Percentiles rank a stretch among this genome's conserved stretches.
phyloP scores from a whole-genome alignment of 2,329 filamentous ascomycete species.

The Botryotinia calthae region DNA sequence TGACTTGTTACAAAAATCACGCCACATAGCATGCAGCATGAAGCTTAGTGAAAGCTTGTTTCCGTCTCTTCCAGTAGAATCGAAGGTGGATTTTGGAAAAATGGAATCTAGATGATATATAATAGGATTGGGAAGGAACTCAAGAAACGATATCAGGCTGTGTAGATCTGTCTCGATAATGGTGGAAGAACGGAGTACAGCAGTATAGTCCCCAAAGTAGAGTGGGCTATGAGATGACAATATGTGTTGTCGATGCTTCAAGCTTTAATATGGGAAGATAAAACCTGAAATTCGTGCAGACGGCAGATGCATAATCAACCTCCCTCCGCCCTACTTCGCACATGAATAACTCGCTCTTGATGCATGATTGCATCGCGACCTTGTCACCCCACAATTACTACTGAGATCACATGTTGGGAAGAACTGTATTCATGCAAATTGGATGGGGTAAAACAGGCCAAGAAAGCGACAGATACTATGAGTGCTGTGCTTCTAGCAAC shows the following conservation, averaged over 20 bases:
- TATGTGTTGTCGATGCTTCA: not conserved
- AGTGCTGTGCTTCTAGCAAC: not conserved
- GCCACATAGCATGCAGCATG: constrained; percentile 20
- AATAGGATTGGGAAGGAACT: not conserved
- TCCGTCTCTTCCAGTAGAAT: not conserved
- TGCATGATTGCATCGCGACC: not conserved
- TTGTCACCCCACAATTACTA: not conserved
- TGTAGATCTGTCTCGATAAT: not conserved
- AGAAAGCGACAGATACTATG: not conserved
- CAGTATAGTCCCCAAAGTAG: not conserved
- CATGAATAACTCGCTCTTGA: not conserved
- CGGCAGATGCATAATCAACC: not conserved
- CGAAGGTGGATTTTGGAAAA: not conserved
- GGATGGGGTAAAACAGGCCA: not conserved
- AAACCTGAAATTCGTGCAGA: not conserved
- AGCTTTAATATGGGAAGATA: not conserved
- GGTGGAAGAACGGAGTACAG: not conserved
- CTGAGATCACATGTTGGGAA: not conserved
- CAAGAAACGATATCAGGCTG: not conserved
- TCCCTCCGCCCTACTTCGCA: not conserved
- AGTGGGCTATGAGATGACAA: not conserved
- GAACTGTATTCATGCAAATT: not conserved
- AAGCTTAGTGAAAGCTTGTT: not conserved
- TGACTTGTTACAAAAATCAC: constrained; percentile 19
- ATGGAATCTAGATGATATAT: not conserved